Percentiles rank a stretch among this genome's conserved stretches.
Conservation (phyloP, 2,329 filamentous ascomycete genomes). For the Alternaria longipes region DNA sequence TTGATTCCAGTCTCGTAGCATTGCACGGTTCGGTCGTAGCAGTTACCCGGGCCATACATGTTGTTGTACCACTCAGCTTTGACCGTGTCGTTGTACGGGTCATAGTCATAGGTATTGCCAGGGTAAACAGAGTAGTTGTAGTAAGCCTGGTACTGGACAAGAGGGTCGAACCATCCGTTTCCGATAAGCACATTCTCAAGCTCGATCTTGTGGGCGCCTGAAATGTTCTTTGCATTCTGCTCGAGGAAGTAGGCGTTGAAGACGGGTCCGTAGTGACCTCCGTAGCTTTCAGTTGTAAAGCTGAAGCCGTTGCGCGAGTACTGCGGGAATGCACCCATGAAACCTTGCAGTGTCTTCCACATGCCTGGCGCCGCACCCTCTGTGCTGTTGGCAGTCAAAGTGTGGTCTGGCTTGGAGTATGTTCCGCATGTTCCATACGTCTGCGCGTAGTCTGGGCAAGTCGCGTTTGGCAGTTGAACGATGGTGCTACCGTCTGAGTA, state of each 20-base stretch:
- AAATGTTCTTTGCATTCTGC: slow-evolving; percentile 56
- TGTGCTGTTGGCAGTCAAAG: slow-evolving; percentile 63
- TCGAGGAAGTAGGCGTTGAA: slow-evolving; percentile 62
- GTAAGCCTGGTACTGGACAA: slow-evolving; percentile 65
- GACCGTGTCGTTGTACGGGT: slow-evolving; percentile 61
- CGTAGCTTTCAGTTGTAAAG: slow-evolving; percentile 66
- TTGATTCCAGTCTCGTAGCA: slow-evolving; percentile 64
- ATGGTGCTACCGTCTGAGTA: slow-evolving; percentile 52
- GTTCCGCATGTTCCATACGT: slow-evolving; percentile 61
- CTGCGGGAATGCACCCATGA: slow-evolving; percentile 67
- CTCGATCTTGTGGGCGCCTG: slow-evolving; percentile 59
- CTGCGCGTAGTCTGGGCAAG: slow-evolving; percentile 61
- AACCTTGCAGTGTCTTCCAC: slow-evolving; percentile 69
- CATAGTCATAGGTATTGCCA: slow-evolving; percentile 66
- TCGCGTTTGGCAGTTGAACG: slow-evolving; percentile 57
- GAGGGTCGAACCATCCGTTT: slow-evolving; percentile 67
- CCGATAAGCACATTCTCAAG: slow-evolving; percentile 64
- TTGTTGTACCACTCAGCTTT: slow-evolving; percentile 66
- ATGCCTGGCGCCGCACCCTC: slow-evolving; percentile 65
- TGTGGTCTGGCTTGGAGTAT: slow-evolving; percentile 62
- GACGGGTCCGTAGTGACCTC: slow-evolving; percentile 67
- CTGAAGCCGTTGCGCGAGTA: slow-evolving; percentile 60
- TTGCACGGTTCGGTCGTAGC: slow-evolving; percentile 64
- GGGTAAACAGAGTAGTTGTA: slow-evolving; percentile 67
- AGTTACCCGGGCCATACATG: slow-evolving; percentile 69